Evolutionary conservation across 2,329 filamentous ascomycete genomes (phyloP), one percentile per base, ranked within the genome.

Genomic region (Aureobasidium sp.): DNA sequence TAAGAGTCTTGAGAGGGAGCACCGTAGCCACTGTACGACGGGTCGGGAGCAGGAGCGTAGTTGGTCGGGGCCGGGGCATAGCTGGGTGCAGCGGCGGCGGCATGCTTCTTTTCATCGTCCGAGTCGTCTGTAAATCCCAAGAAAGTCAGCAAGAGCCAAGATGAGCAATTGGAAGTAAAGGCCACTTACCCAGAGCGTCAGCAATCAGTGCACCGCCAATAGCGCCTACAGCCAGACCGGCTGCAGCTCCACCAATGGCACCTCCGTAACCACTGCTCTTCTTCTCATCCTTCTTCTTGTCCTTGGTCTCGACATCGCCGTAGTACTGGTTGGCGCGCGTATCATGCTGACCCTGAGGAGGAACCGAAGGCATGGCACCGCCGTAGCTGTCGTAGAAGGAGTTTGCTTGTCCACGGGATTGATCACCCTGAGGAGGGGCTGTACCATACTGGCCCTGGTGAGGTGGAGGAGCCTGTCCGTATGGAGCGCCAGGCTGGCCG

Each of bases 201-300:
- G 79, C 80, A 62, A 87, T 71, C 39, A 84, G 69, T 4, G 82
- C 85, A 51, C 84, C 84, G 12, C 81, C 85, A 37, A 84, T 70
- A 47, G 78, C 81, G 64, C 83, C 83, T 9, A 79, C 74, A 0
- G 82, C 84, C 31, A 86, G 64, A 69, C 84, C 85, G 47, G 79
- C 85, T 6, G 81, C 81, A 58, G 80, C 84, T 25, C 79, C 83
- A 41, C 83, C 74, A 22, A 86, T 70, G 22, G 51, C 51, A 47
- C 22, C 42, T 25, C 51, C 68, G 83, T 76, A 67, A 12, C 51
- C 51, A 20, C 80, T 79, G 39, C 79, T 79, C 60, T 77, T 77
- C 29, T 79, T 77, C 52, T 79, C 78, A 52, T 71, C 70, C 51
- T 72, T 70, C 63, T 76, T 66, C 36, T 41, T 41, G 7, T 44